These are phyloP conservation scores for Saccharum spontaneum DNA, from an alignment of 176 grass and related monocot species.

Conservation along the genomic window DNA sequence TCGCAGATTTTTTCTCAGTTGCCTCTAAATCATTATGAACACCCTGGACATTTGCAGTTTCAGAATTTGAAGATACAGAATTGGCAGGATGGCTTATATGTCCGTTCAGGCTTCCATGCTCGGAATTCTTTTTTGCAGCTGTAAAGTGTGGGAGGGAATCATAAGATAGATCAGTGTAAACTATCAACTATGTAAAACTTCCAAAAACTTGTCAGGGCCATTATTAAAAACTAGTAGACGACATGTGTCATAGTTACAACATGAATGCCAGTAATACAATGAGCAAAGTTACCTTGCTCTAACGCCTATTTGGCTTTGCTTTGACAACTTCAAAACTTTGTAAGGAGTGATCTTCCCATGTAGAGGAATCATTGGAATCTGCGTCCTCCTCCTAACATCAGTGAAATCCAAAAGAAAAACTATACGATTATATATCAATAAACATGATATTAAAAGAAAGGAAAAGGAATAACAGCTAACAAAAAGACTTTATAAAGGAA, in stretches of 20 bases:
- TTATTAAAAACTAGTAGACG: constrained; percentile 23
- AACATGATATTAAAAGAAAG: neutral
- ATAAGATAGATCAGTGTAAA: constrained; percentile 30
- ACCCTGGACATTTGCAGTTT: constrained; percentile 33
- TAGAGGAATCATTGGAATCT: constrained; percentile 44
- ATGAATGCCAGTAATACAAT: constrained; percentile 40
- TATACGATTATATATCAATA: neutral
- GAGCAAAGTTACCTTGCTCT: constrained; percentile 58
- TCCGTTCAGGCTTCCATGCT: constrained; percentile 32
- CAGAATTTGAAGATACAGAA: constrained; percentile 20
- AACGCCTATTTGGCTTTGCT: constrained; percentile 57
- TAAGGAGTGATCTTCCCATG: constrained; percentile 69
- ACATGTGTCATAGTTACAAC: constrained; percentile 31
- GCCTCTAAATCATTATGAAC: constrained; percentile 14
- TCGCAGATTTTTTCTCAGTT: constrained; percentile 26
- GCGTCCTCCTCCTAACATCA: constrained; percentile 65
- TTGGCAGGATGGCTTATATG: neutral
- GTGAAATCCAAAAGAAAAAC: constrained; percentile 12
- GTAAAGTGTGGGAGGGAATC: constrained; percentile 13
- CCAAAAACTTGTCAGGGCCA: constrained; percentile 21
- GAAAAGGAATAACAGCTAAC: neutral
- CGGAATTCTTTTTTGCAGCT: constrained; percentile 50
- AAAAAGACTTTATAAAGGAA: neutral
- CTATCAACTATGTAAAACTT: constrained; percentile 24
- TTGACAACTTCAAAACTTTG: constrained; percentile 53